Conservation (phyloP, 768 basidiomycete genomes). For the Leccinellum albellum region DNA sequence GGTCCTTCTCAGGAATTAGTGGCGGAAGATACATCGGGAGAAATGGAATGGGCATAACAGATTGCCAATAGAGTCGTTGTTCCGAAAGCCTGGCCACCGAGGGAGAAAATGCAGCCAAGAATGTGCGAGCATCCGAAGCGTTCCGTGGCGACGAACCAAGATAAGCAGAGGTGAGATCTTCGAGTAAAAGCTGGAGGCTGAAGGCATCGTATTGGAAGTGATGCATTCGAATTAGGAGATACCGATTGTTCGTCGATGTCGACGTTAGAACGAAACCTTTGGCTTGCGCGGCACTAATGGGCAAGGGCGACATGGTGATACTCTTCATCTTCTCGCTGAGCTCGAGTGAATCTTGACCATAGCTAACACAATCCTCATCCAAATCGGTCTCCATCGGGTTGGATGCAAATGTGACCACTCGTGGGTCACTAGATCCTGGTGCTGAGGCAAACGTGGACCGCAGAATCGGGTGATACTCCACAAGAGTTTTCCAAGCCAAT, state of each 20-base stretch:
- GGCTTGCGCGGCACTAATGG: constrained; percentile 18
- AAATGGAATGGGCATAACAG: constrained; percentile 28
- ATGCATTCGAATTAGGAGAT: constrained; percentile 36
- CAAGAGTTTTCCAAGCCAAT: constrained; percentile 36
- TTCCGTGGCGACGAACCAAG: constrained; percentile 19
- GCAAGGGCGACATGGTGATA: constrained; percentile 21
- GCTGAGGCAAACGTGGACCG: constrained; percentile 39
- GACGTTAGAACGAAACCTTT: constrained; percentile 19
- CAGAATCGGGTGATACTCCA: constrained; percentile 36
- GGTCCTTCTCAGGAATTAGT: not conserved
- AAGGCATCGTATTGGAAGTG: constrained; percentile 52
- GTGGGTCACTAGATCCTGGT: constrained; percentile 13
- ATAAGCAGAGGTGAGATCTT: constrained; percentile 39
- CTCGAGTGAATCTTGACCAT: constrained; percentile 3
- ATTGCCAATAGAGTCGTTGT: constrained; percentile 37
- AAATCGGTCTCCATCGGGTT: constrained; percentile 4
- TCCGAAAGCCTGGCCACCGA: constrained; percentile 15
- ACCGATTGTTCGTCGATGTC: constrained; percentile 7
- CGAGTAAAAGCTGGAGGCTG: constrained; percentile 39
- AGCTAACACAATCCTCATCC: constrained; percentile 1
- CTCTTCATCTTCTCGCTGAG: constrained; percentile 21
- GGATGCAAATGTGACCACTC: constrained; percentile 24
- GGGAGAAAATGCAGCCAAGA: constrained; percentile 26
- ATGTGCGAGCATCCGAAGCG: constrained; percentile 26
- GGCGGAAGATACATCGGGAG: constrained; percentile 27